These are phyloP conservation scores for Chrysanthemum lavandulifolium DNA, from an alignment of 129 eudicot species.

Conservation along the genomic window DNA sequence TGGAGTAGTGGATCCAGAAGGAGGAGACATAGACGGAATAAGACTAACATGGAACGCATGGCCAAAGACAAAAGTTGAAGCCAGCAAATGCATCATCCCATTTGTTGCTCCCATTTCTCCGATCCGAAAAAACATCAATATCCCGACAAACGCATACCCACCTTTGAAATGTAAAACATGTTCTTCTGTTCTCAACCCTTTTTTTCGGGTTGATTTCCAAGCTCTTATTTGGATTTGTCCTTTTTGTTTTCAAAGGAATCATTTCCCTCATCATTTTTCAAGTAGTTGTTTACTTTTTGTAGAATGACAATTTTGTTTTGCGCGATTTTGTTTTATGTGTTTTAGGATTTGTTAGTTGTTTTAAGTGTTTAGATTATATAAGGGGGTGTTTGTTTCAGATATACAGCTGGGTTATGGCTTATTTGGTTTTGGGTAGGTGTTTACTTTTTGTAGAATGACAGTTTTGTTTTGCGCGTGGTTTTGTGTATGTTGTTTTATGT, in stretches of 20 bases:
- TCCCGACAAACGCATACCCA: constrained; percentile 68
- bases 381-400: too few species aligned
- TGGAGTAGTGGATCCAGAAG: constrained; percentile 55
- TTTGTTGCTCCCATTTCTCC: constrained; percentile 80
- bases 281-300: constrained; percentile 1
- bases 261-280: constrained; percentile 81
- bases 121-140: constrained; percentile 72
- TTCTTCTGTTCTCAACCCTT: constrained; percentile 61
- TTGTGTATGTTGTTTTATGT: too few species aligned
- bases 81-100: constrained; percentile 82
- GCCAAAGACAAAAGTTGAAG: constrained; percentile 84
- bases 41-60: constrained; percentile 83
- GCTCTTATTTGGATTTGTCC: constrained; percentile 96
- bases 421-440: too few species aligned
- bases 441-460: too few species aligned
- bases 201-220: constrained; percentile 63
- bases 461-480: too few species aligned
- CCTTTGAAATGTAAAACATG: constrained; percentile 89
- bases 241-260: constrained; percentile 77
- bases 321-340: too few species aligned
- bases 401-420: too few species aligned
- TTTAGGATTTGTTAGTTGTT: too few species aligned
- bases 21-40: constrained; percentile 61
- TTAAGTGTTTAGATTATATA: too few species aligned
- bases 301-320: too few species aligned